A percentile compares a stretch with the other conserved stretches of the same genome.
Evolutionary conservation across 2,329 filamentous ascomycete genomes (phyloP).

Genomic region (Fusarium hainanense): DNA sequence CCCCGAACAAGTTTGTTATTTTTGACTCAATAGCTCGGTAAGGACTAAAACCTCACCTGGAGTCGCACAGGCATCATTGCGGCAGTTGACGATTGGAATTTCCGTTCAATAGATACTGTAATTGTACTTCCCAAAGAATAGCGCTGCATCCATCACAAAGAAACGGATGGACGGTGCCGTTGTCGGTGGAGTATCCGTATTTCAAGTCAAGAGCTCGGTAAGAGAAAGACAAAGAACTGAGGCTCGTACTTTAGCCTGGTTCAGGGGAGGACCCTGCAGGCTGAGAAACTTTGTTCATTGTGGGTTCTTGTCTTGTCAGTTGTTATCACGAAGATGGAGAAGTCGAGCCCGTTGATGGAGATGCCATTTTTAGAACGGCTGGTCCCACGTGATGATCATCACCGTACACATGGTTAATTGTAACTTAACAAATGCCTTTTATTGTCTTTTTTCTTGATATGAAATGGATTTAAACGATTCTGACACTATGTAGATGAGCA

Average conservation of each 20-base stretch:
- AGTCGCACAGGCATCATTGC: not conserved
- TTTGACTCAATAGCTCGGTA: not conserved
- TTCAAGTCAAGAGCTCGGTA: slow-evolving; percentile 8
- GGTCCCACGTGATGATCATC: slow-evolving; percentile 8
- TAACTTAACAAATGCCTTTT: not conserved
- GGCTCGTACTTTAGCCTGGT: slow-evolving; percentile 26
- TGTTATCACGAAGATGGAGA: slow-evolving; percentile 19
- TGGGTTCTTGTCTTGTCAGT: not conserved
- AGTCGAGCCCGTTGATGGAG: not conserved
- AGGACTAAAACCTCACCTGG: not conserved
- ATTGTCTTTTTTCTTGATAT: not conserved
- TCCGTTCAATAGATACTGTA: not conserved
- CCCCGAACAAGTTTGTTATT: slow-evolving; percentile 9
- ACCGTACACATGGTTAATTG: not conserved
- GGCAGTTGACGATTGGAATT: slow-evolving; percentile 9
- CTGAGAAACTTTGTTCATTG: slow-evolving; percentile 18
- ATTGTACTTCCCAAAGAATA: not conserved
- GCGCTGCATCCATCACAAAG: not conserved
- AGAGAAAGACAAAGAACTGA: slow-evolving; percentile 25
- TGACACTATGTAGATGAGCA: not conserved
- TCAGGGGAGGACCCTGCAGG: slow-evolving; percentile 40
- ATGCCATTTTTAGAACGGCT: slow-evolving; percentile 14
- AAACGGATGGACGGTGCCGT: slow-evolving; percentile 1
- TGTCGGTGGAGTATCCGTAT: not conserved
- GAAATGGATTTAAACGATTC: not conserved